phyloP scores from a whole-genome alignment of 495 filamentous ascomycete species.

The Aspergillus egyptiacus region DNA sequence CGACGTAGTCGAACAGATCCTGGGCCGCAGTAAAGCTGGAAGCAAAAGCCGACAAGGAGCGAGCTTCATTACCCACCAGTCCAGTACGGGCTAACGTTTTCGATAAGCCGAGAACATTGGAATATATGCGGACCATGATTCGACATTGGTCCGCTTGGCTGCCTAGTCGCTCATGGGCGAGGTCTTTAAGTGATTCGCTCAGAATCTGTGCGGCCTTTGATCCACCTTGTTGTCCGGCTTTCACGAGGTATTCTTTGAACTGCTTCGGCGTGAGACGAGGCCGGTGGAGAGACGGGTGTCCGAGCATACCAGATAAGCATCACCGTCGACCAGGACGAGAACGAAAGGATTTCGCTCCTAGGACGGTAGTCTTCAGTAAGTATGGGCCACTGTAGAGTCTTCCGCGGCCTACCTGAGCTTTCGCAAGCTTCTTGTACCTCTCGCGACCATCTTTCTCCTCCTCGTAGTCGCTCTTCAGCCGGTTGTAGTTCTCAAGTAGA shows the following conservation, averaged over 20 bases:
- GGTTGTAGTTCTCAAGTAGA: conserved; percentile 46
- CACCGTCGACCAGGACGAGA: conserved; percentile 55
- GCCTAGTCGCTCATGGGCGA: conserved; percentile 41
- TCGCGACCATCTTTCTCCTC: conserved; percentile 46
- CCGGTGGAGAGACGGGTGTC: not conserved
- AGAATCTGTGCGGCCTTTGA: conserved; percentile 49
- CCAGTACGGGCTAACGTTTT: conserved; percentile 43
- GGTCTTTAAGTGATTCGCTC: conserved; percentile 43
- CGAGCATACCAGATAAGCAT: conserved; percentile 46
- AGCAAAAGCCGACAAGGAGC: conserved; percentile 49
- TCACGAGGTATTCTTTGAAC: conserved; percentile 53
- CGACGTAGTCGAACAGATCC: conserved; percentile 55
- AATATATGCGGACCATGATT: conserved; percentile 57
- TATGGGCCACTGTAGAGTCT: not conserved
- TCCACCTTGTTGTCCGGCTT: conserved; percentile 50
- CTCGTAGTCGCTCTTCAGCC: conserved; percentile 52
- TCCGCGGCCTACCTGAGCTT: conserved; percentile 36
- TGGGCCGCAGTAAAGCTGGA: conserved; percentile 55
- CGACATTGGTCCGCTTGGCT: conserved; percentile 46
- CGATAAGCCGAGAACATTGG: conserved; percentile 51
- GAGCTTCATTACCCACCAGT: conserved; percentile 44
- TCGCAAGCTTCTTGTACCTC: conserved; percentile 46
- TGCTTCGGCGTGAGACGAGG: conserved; percentile 5
- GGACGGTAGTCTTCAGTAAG: not conserved
- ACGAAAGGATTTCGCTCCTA: conserved; percentile 55